Evolutionary conservation across 2,329 filamentous ascomycete genomes (phyloP), one percentile per base, ranked within the genome.

Genomic region (Cordyceps pruinosa): DNA sequence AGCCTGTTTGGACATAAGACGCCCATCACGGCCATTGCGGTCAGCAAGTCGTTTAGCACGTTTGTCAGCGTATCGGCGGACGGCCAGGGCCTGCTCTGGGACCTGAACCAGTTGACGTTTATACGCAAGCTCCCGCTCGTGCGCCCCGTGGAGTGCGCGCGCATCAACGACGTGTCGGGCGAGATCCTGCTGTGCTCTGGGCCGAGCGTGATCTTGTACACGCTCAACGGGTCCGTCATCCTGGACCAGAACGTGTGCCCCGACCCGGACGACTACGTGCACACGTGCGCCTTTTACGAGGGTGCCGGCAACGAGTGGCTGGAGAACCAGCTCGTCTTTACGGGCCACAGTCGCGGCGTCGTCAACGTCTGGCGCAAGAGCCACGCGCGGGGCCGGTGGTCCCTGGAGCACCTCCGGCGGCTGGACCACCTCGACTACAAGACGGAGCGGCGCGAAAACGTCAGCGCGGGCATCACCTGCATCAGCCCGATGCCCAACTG

Each of bases 221-320:
- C 90, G 0, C 80, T 99, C 37, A 99, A 99, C 64, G 94, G 94
- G 4, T 84, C 88, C 7, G 71, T 92, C 1, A 77, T 99, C 2
- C 76, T 97, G 0, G 85, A 94, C 58, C 90, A 96, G 69, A 87
- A 88, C 35, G 82, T 96, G 0, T 94, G 90, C 64, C 80, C 66
- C 2, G 75, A 77, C 35, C 76, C 80, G 10, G 89, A 93, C 25
- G 93, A 97, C 66, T 85, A 81, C 34, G 85, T 97, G 2, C 79
- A 89, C 49, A 85, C 87, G 1, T 94, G 91, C 61, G 89, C 92
- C 3, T 96, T 96, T 70, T 97, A 97, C 72, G 92, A 97, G 69
- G 93, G 93, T 0, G 82, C 85, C 0, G 88, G 87, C 2, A 94
- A 91, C 64, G 94, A 97, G 72, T 97, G 92, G 90, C 78, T 96